Percentiles rank a stretch among this genome's conserved stretches.
Evolutionary conservation across 768 basidiomycete species (phyloP).

Genomic region (Suillus fuscotomentosus): DNA sequence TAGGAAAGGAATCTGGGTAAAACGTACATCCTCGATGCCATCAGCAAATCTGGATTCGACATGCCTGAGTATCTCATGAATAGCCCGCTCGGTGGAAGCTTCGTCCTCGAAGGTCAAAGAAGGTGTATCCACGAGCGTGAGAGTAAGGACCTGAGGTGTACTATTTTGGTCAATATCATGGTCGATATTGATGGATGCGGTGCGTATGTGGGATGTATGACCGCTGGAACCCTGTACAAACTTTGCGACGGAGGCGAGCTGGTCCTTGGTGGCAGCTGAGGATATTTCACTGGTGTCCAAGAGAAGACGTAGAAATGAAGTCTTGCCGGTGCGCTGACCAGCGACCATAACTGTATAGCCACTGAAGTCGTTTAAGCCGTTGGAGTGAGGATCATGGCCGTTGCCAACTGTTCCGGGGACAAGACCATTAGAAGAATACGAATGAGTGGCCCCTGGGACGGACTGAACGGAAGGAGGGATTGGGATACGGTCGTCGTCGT

Average conservation of each 20-base stretch:
- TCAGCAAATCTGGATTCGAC: constrained; percentile 74
- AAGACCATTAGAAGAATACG: constrained; percentile 25
- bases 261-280: constrained; percentile 61
- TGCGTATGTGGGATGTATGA: constrained; percentile 71
- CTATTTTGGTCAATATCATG: constrained; percentile 49
- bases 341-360: constrained; percentile 77
- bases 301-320: constrained; percentile 81
- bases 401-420: constrained; percentile 27
- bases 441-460: constrained; percentile 22
- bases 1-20: constrained; percentile 22
- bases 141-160: constrained; percentile 49
- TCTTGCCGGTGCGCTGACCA: constrained; percentile 82
- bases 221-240: constrained; percentile 75
- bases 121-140: constrained; percentile 81
- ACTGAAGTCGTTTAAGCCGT: constrained; percentile 22
- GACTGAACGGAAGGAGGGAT: constrained; percentile 25
- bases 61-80: constrained; percentile 67
- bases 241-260: constrained; percentile 77
- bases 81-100: constrained; percentile 55
- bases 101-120: constrained; percentile 76
- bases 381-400: constrained; percentile 23
- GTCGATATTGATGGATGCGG: constrained; percentile 71
- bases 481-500: constrained; percentile 35
- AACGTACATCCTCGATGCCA: constrained; percentile 73
- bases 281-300: constrained; percentile 78